Percentiles rank a stretch among this genome's conserved stretches.
phyloP scores from a whole-genome alignment of 129 eudicot species.

The Tagetes patula region DNA sequence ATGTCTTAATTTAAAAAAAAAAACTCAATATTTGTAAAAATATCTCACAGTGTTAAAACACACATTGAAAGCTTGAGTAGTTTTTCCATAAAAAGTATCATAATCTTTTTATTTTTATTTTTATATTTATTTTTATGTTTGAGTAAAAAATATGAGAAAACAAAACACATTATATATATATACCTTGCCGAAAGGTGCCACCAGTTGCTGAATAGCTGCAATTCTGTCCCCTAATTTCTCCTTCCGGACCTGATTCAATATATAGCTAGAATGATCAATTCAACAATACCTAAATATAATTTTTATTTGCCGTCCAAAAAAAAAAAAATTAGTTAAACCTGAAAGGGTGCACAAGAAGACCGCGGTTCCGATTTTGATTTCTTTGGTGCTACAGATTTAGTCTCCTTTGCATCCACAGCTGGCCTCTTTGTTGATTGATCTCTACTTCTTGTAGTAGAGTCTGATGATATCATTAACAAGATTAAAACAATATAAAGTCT shows the following conservation, averaged over 20 bases:
- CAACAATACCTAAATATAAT: background rate
- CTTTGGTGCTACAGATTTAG: constrained; percentile 44
- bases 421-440: constrained; percentile 53
- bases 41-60: too few relatives aligned
- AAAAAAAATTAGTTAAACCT: constrained; percentile 52
- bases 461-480: constrained; percentile 45
- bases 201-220: constrained; percentile 94
- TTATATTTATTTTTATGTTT: background rate
- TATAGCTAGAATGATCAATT: background rate
- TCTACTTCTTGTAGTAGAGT: constrained; percentile 34
- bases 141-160: constrained; percentile 1
- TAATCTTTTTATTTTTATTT: too few relatives aligned
- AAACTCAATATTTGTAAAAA: background rate
- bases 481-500: constrained; percentile 34
- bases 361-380: constrained; percentile 64
- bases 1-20: too few relatives aligned
- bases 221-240: constrained; percentile 94
- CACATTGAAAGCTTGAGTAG: too few relatives aligned
- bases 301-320: too few relatives aligned
- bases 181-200: constrained; percentile 98
- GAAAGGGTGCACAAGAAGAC: constrained; percentile 77
- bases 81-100: too few relatives aligned
- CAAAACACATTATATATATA: background rate
- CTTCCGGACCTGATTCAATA: constrained; percentile 66
- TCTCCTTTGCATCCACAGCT: constrained; percentile 53